Percentiles rank a stretch among this genome's conserved stretches.
Conservation (phyloP, 257 asterid species). For the Forsythia suspensa region DNA sequence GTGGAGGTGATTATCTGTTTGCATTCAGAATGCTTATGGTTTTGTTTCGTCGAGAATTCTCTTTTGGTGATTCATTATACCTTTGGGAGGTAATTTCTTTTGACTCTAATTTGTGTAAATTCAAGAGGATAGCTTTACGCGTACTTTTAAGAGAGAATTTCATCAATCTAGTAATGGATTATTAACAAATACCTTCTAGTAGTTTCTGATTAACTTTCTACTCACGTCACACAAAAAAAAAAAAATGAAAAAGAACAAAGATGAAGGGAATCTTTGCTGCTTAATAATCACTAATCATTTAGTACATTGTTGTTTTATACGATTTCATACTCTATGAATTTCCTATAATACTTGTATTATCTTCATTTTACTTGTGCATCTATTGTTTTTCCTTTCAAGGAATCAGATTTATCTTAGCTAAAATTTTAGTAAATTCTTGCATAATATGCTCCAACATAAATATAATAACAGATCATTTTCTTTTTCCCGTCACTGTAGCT, state of each 20-base stretch:
- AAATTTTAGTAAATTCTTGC: background rate
- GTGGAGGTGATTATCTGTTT: slow-evolving; percentile 92
- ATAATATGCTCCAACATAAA: background rate
- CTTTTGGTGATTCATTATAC: slow-evolving; percentile 83
- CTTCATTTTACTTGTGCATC: background rate
- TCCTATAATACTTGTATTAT: background rate
- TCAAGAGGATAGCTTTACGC: background rate
- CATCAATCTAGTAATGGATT: background rate
- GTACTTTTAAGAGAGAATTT: background rate
- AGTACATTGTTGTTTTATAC: background rate
- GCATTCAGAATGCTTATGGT: slow-evolving; percentile 98
- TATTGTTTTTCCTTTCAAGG: background rate
- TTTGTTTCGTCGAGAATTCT: slow-evolving; percentile 90
- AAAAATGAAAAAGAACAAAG: background rate
- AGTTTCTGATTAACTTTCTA: background rate
- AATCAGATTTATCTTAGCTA: background rate
- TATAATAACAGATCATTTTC: no score
- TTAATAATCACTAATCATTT: background rate
- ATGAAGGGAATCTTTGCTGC: background rate
- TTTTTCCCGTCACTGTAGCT: background rate
- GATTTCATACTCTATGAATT: background rate
- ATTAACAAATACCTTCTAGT: background rate
- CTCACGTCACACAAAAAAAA: background rate
- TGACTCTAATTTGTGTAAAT: background rate
- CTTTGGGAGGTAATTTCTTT: slow-evolving; percentile 84